Evolutionary conservation across 805 yeast species (phyloP).

Genomic region (Ogataea saltuana): DNA sequence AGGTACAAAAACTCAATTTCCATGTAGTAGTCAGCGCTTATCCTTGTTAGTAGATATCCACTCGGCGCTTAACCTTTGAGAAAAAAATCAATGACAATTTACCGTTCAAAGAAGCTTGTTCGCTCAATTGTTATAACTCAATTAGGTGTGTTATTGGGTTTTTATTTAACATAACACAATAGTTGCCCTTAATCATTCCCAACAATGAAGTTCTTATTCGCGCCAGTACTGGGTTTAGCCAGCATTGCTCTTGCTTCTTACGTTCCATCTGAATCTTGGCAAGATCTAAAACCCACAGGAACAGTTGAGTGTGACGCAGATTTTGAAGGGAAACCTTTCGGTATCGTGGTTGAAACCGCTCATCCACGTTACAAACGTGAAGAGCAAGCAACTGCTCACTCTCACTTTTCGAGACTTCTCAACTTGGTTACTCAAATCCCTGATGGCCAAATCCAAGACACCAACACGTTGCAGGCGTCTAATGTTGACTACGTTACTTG

Average conservation of each 20-base stretch:
- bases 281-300: not conserved
- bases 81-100: too few relatives aligned
- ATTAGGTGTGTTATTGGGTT: not conserved
- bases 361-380: constrained; percentile 1
- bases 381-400: not conserved
- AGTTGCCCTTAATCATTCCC: too few relatives aligned
- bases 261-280: constrained; percentile 4
- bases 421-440: constrained; percentile 3
- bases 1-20: too few relatives aligned
- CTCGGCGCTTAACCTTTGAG: too few relatives aligned
- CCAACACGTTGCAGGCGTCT: constrained; percentile 1
- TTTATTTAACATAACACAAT: not conserved
- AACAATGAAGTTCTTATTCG: not conserved
- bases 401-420: not conserved
- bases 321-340: constrained; percentile 2
- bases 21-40: too few relatives aligned
- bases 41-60: too few relatives aligned
- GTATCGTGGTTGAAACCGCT: constrained; percentile 2
- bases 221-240: not conserved
- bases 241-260: not conserved
- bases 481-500: constrained; percentile 3
- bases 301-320: not conserved
- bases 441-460: constrained; percentile 3
- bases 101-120: too few relatives aligned
- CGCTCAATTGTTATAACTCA: too few relatives aligned